phyloP scores from a whole-genome alignment of 2,329 filamentous ascomycete species.

The Thielaviopsis populi region DNA sequence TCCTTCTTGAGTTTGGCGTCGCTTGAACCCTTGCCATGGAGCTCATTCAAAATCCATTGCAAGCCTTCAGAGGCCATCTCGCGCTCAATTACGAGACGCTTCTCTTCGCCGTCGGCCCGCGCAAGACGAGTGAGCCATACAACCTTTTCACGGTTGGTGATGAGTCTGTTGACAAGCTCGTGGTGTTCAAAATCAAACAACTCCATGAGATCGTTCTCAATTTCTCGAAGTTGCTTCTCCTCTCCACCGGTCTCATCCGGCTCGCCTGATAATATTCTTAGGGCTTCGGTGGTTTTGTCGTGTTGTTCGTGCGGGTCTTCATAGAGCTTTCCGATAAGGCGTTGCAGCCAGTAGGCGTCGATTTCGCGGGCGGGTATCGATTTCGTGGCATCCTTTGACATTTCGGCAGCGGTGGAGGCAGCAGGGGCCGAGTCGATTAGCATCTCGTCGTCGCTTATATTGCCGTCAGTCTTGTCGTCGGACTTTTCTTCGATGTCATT shows the following conservation, averaged over 20 bases:
- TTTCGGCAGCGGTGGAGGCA: constrained; percentile 22
- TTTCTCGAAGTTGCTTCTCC: constrained; percentile 74
- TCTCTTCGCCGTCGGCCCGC: constrained; percentile 62
- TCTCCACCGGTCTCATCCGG: constrained; percentile 56
- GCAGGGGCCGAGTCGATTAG: constrained; percentile 57
- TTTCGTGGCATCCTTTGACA: constrained; percentile 40
- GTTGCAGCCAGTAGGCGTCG: constrained; percentile 92
- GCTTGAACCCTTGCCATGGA: constrained; percentile 55
- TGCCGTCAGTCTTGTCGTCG: constrained; percentile 29
- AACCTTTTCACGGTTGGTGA: constrained; percentile 83
- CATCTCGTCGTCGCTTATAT: constrained; percentile 55
- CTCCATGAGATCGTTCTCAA: constrained; percentile 97
- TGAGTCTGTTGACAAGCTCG: constrained; percentile 78
- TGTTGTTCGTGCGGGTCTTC: constrained; percentile 85
- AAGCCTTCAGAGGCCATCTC: constrained; percentile 86
- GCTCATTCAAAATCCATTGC: constrained; percentile 72
- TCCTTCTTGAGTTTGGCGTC: constrained; percentile 53
- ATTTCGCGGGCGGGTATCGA: constrained; percentile 73
- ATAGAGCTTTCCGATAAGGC: constrained; percentile 78
- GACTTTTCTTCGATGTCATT: constrained; percentile 36
- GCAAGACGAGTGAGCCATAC: constrained; percentile 89
- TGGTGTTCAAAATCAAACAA: constrained; percentile 96
- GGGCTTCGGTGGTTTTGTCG: constrained; percentile 74
- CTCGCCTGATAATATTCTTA: constrained; percentile 67
- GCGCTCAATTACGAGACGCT: constrained; percentile 62